Conservation (phyloP, 176 grass and related monocot genomes). For the Lolium rigidum region DNA sequence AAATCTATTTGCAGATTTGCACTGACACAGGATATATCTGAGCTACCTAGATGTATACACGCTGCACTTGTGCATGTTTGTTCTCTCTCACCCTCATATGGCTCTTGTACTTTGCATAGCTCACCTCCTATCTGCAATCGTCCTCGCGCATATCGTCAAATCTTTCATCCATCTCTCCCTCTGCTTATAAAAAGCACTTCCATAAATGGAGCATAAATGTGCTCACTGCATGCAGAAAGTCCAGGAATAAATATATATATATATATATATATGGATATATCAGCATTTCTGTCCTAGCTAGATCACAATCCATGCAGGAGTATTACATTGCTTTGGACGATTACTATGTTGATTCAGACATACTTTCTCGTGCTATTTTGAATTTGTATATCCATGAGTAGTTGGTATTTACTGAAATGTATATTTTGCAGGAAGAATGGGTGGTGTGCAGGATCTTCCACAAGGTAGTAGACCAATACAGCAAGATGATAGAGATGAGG, state of each 20-base stretch:
- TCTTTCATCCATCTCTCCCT: neutral
- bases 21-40: slow-evolving; percentile 45
- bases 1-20: slow-evolving; percentile 38
- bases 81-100: slow-evolving; percentile 19
- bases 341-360: neutral
- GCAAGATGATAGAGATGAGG: slow-evolving; percentile 61
- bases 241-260: neutral
- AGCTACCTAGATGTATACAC: neutral
- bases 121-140: slow-evolving; percentile 22
- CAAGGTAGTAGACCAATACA: slow-evolving; percentile 71
- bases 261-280: neutral
- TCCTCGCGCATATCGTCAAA: slow-evolving; percentile 17
- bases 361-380: neutral
- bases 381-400: neutral
- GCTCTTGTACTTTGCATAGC: slow-evolving; percentile 21
- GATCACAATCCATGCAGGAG: slow-evolving; percentile 3
- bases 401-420: neutral
- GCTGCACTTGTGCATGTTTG: slow-evolving; percentile 6
- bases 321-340: neutral
- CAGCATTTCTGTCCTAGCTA: neutral
- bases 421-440: slow-evolving; percentile 81
- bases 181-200: neutral
- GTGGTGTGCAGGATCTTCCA: slow-evolving; percentile 98
- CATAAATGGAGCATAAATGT: neutral
- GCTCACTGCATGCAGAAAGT: slow-evolving; percentile 12